Evolutionary conservation across 2,329 filamentous ascomycete species (phyloP), one percentile per base, ranked within the genome.

Genomic region (Albophoma yamanashiensis): DNA sequence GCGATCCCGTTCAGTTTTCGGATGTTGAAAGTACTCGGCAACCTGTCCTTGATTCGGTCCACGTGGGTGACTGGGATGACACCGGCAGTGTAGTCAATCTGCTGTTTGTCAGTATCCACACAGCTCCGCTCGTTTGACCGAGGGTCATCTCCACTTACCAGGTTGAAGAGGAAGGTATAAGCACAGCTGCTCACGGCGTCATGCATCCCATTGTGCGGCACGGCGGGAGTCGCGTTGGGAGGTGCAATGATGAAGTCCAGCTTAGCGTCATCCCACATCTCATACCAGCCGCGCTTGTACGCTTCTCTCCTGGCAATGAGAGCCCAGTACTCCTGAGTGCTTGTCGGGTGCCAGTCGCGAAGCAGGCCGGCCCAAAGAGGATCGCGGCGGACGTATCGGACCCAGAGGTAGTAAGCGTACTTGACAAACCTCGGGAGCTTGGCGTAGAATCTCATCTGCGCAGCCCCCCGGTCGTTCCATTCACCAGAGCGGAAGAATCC

Each of bases 161-260:
- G 65, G 67, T 97, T 97, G 77, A 94, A 97, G 60, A 96, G 75
- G 71, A 97, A 96, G 0, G 92, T 97, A 70, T 97, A 97, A 1
- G 91, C 92, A 68, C 92, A 97, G 65, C 87, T 91, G 63, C 88
- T 89, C 53, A 94, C 86, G 3, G 91, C 91, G 67, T 93, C 87
- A 65, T 85, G 84, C 91, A 96, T 97, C 0, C 86, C 92, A 55
- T 87, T 84, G 70, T 96, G 92, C 0, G 92, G 92, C 4, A 96
- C 84, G 0, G 92, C 92, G 1, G 92, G 92, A 0, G 91, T 96
- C 0, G 92, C 91, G 71, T 97, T 96, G 0, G 88, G 91, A n/a
- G 89, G 89, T 12, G 89, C 86, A 40, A 97, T 74, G 65, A 97
- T 81, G 64, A 92, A 87, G 73, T 97, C 92, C 64, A 92, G 76